Base-by-base conservation (phyloP, 2,329 filamentous ascomycete species). In the Lachnellula hyalina region DNA sequence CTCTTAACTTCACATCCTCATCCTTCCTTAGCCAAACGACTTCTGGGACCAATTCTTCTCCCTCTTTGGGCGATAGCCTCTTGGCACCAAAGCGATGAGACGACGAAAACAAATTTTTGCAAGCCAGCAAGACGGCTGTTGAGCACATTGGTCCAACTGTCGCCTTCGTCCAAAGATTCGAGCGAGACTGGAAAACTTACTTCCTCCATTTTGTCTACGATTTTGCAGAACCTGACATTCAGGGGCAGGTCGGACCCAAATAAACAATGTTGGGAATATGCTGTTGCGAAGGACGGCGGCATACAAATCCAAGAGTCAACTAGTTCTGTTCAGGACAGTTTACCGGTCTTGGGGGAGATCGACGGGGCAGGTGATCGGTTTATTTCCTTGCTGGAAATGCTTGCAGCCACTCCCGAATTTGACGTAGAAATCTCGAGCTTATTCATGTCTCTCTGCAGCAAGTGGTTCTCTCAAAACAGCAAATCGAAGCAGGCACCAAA, bases 1-100 rank as follows among this genome's bases (percentile, higher is more conserved):
- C 70, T 90, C 1, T 67, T 84, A 1, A 73, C 80, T 19, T 85
- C 84, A 0, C 86, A 86, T 63, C 84, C 85, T 0, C 85, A 87
- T 53, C 82, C 85, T 0, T 84, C 84, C 0, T 70, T 89, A 9
- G 80, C 83, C 45, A 83, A 78, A 59, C 75, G 86, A 49, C 72
- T 90, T 0, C 68, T 89, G 2, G 72, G 74, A 2, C 81, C 81
- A 0, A 65, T 88, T 2, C 62, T 87, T 2, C 68, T 83, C 4
- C 79, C 85, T 1, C 71, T 90, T 0, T 90, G 86, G 86, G 74
- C 77, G 1, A 65, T 89, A 15, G 73, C 80, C 0, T 80, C 79
- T 5, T 83, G 82, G 76, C 63, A 70, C 1, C 68, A 67, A 7
- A 61, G 72, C 4, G 63, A 69, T 7, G 62, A 69, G 5, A 58